Evolutionary conservation across 2,329 filamentous ascomycete genomes (phyloP), one percentile per base, ranked within the genome.

Genomic region (Pseudogymnoascus sp.): DNA sequence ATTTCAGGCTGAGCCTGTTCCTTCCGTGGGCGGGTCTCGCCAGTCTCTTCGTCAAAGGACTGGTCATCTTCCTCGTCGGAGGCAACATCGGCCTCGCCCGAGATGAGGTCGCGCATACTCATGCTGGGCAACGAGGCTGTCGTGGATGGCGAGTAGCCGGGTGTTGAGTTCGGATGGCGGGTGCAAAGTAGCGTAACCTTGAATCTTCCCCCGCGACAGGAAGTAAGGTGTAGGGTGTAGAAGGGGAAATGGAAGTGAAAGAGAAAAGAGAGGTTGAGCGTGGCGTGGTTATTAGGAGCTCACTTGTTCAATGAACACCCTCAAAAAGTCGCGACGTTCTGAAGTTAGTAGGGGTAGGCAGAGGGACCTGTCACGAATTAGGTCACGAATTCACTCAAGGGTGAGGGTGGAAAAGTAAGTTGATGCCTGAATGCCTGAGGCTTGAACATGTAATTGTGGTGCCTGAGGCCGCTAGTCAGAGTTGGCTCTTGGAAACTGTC

Each of bases 21-120:
- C 64, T 79, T 75, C 72, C 79, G 79, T 61, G 75, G 68, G 53
- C 77, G 79, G 56, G 78, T 75, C 70, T 89, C 83, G 61, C 86
- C 89, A 26, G 83, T 87, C 66, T 91, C 89, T 68, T 93, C 91
- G 70, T 91, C 88, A 66, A 88, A 88, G 9, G 89, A 91, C 71
- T 90, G 91, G 66, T 96, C 91, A 62, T 93, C 90, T 66, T 87
- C 84, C 68, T 93, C 90, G 64, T 95, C 90, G 26, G 87, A 87
- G 73, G 93, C 93, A 65, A 97, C 80, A 76, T 96, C 87, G 69
- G 93, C 95, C 78, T 92, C 88, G 67, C 87, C 87, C 70, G 93
- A 88, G 72, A 99, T 88, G 73, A 97, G 80, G 74, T 92, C 87
- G 75, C 83, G 84, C 83, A 90, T 87, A 73, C 83, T 87, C 85